These are phyloP conservation scores for Penicillium sp. DNA, from an alignment of 2,329 filamentous ascomycete species.

Conservation along the genomic window DNA sequence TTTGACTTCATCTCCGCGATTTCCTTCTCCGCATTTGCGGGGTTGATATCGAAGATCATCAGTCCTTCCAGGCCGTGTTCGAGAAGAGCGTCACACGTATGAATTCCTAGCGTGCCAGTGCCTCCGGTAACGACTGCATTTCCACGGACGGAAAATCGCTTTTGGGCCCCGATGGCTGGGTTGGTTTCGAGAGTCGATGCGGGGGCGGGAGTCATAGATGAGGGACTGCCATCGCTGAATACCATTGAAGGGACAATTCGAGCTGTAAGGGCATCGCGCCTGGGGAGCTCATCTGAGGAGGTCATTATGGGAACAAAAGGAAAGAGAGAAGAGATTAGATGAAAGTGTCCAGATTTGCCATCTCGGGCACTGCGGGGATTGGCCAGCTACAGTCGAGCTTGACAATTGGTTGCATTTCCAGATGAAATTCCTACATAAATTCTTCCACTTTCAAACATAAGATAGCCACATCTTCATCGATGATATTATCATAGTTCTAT, in stretches of 20 bases:
- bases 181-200: slow-evolving; percentile 2
- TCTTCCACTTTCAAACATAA: too few relatives aligned
- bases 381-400: too few relatives aligned
- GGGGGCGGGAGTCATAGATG: slow-evolving; percentile 11
- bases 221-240: slow-evolving; percentile 15
- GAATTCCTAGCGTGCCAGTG: slow-evolving; percentile 57
- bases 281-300: slow-evolving; percentile 8
- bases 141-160: slow-evolving; percentile 19
- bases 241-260: slow-evolving; percentile 16
- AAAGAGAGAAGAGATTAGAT: background rate
- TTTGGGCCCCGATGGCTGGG: slow-evolving; percentile 9
- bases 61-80: slow-evolving; percentile 60
- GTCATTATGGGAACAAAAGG: slow-evolving; percentile 2
- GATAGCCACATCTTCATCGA: too few relatives aligned
- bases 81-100: slow-evolving; percentile 56
- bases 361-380: too few relatives aligned
- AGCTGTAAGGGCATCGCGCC: slow-evolving; percentile 15
- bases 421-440: too few relatives aligned
- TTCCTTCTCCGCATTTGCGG: slow-evolving; percentile 33
- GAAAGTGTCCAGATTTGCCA: too few relatives aligned
- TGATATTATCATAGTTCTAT: too few relatives aligned
- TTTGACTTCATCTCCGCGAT: slow-evolving; percentile 46
- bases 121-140: slow-evolving; percentile 55
- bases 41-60: slow-evolving; percentile 56
- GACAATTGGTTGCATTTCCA: too few relatives aligned